Percentiles rank a stretch among this genome's conserved stretches.
phyloP scores from a whole-genome alignment of 805 yeast species.

The Candida yuanshanica region DNA sequence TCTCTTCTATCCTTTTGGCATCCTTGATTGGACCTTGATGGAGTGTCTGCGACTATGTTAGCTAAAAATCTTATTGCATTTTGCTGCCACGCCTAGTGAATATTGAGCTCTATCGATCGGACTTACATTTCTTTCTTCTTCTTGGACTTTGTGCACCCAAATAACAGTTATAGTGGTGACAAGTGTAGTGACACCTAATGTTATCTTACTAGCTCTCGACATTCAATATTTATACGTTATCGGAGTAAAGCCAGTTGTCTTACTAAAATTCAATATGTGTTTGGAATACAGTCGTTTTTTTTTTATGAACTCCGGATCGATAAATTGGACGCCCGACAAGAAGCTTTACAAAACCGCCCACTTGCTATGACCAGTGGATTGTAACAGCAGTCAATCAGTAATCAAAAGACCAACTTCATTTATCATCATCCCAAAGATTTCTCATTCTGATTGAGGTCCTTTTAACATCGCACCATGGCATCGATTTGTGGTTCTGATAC shows the following conservation, averaged over 20 bases:
- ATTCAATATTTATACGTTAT: too few relatives aligned
- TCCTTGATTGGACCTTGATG: constrained; percentile 85
- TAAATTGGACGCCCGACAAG: not conserved
- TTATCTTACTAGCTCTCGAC: constrained; percentile 78
- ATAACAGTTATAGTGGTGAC: constrained; percentile 55
- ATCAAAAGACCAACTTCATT: too few relatives aligned
- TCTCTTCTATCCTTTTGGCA: constrained; percentile 43
- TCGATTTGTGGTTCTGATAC: too few relatives aligned
- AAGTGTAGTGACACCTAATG: constrained; percentile 54
- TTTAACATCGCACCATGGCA: too few relatives aligned
- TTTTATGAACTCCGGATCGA: not conserved
- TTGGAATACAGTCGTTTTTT: not conserved
- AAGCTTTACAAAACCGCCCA: too few relatives aligned
- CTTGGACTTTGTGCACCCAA: constrained; percentile 68
- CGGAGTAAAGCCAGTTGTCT: too few relatives aligned
- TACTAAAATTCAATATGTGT: not conserved
- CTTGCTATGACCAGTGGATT: too few relatives aligned
- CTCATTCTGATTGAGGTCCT: too few relatives aligned
- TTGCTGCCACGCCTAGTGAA: not conserved
- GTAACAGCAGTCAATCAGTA: too few relatives aligned
- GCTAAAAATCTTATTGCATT: not conserved
- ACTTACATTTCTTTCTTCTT: constrained; percentile 56
- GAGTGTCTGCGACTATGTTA: constrained; percentile 38
- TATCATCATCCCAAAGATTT: too few relatives aligned
- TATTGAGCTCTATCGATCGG: not conserved